Evolutionary conservation across 345 rosid species (phyloP), one percentile per base, ranked within the genome.

Genomic region (Eucalyptus lansdowneana): DNA sequence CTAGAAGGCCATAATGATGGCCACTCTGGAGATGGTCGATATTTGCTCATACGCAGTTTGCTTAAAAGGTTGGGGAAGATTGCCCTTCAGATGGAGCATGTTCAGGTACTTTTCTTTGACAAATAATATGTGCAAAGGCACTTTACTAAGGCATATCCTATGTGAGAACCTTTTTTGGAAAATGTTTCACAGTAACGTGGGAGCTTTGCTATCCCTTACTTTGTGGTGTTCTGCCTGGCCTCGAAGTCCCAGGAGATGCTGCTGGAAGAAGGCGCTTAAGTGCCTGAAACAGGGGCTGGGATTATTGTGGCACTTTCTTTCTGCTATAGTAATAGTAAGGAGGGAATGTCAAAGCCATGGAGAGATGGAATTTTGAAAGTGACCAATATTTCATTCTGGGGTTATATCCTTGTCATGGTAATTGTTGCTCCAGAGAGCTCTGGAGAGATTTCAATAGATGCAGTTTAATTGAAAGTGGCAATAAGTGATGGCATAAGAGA

Each of bases 51-150:
- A 86, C 92, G 95, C 83, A 90, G 86, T 91, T 91, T 98, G 92
- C 93, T 98, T 42, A 97, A 94, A 90, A 91, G 91, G 86, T 91
- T 98, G 94, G 99, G 97, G 90, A 94, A 95, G 92, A 90, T 96
- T 91, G 96, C 98, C 87, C 95, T 98, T 93, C 94, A 93, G 91
- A 94, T 91, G 91, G 99, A 96, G 86, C 92, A 92, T 89, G 81
- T 92, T 88, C 99, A 96, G 99, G 99, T 97, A 91, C 60, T 95
- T 92, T 44, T 31, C 14, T 76, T 65, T 72, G 45, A 50, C 60
- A 31, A 56, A 42, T 21, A 22, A 45, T 58, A 37, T 25, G 47
- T 76, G 47, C 27, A 22, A 21, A 40, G 16, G 24, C 9, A 8
- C 40, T 62, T 31, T 27, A 24, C 80, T 88, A 40, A 67, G 9